These are phyloP conservation scores for Nicotiana knightiana DNA, from an alignment of 257 asterid species.

Conservation along the genomic window DNA sequence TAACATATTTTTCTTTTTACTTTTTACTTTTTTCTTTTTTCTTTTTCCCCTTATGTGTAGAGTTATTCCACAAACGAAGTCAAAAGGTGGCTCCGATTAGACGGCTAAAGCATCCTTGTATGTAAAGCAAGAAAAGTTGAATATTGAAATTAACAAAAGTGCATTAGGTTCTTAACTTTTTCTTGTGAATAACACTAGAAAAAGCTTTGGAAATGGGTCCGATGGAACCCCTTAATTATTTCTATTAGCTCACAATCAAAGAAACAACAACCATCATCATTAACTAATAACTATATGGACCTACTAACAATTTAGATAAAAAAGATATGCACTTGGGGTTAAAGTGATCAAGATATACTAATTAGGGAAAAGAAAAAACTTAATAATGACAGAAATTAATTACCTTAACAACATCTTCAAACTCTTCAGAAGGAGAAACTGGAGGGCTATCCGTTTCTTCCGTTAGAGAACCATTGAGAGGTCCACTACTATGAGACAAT, in stretches of 20 bases:
- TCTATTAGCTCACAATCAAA: conserved; percentile 10
- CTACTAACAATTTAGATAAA: neutral
- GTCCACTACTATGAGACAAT: conserved; percentile 96
- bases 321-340: neutral
- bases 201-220: conserved; percentile 22
- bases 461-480: conserved; percentile 67
- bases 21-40: neutral
- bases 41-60: neutral
- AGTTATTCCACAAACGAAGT: conserved; percentile 26
- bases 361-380: neutral
- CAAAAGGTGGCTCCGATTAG: conserved; percentile 35
- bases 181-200: conserved; percentile 18
- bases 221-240: neutral
- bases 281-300: conserved; percentile 41
- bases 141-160: conserved; percentile 60
- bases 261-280: conserved; percentile 34
- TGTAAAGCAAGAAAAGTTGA: conserved; percentile 48
- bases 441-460: conserved; percentile 93
- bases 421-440: conserved; percentile 83
- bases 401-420: conserved; percentile 94
- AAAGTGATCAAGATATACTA: neutral
- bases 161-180: conserved; percentile 26
- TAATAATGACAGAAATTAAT: neutral
- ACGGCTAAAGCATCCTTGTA: conserved; percentile 42
- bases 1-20: neutral